phyloP scores from a whole-genome alignment of 1,284 basidiomycete species.

The Trametes hirsuta region DNA sequence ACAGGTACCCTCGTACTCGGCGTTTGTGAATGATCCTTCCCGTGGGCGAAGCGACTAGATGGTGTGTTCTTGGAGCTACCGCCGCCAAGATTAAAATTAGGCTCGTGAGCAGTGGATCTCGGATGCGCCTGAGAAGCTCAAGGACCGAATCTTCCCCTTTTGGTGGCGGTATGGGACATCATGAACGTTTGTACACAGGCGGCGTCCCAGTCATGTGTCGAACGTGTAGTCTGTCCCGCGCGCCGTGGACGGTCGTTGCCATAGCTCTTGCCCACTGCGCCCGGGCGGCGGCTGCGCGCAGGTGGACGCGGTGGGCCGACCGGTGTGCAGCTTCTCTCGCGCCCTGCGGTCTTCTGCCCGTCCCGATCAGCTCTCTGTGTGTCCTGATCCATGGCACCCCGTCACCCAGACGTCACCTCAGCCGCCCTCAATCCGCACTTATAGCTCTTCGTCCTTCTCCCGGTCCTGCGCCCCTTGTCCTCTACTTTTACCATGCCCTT shows the following conservation, averaged over 20 bases:
- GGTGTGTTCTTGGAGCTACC: too few relatives aligned
- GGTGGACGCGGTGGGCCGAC: neutral
- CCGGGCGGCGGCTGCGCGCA: neutral
- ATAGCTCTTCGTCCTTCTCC: neutral
- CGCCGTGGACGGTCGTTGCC: neutral
- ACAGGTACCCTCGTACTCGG: too few relatives aligned
- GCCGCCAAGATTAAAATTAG: neutral
- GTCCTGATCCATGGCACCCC: neutral
- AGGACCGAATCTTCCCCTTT: conserved; percentile 6
- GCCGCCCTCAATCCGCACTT: neutral
- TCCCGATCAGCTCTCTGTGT: neutral
- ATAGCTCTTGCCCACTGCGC: neutral
- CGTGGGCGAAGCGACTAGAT: too few relatives aligned
- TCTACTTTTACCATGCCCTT: neutral
- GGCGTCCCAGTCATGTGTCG: conserved; percentile 17
- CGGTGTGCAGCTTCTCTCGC: neutral
- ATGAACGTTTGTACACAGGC: neutral
- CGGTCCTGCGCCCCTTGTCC: neutral
- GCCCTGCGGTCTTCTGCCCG: neutral
- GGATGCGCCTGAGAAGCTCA: conserved; percentile 8
- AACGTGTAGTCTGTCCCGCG: conserved; percentile 9
- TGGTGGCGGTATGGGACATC: conserved; percentile 1
- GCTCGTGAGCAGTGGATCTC: neutral
- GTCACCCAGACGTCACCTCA: conserved; percentile 1
- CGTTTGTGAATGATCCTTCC: too few relatives aligned